A percentile compares a stretch with the other conserved stretches of the same genome.
phyloP scores from a whole-genome alignment of 371 early-diverging fungal species.

The Quaeritorhiza haematococci region DNA sequence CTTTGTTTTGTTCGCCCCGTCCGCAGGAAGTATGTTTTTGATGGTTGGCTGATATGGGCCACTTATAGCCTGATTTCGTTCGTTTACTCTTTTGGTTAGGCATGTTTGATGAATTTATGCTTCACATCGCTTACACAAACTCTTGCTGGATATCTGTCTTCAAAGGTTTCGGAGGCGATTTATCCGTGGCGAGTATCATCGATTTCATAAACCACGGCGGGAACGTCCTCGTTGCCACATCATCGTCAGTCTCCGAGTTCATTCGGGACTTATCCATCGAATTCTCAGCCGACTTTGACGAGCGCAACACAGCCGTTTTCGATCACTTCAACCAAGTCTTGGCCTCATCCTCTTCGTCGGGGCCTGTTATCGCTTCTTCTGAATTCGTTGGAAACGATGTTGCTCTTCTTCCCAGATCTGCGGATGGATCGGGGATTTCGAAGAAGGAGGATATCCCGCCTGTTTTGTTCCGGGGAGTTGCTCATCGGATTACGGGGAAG shows the following conservation, averaged over 20 bases:
- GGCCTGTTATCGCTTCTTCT: conserved; percentile 41
- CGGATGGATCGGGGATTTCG: background rate
- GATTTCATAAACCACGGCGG: conserved; percentile 88
- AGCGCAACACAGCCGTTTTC: conserved; percentile 55
- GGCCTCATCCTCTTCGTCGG: too few relatives aligned
- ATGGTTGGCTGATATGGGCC: background rate
- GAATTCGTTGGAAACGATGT: conserved; percentile 10
- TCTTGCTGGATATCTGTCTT: background rate
- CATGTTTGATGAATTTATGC: background rate
- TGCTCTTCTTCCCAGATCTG: background rate
- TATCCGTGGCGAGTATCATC: conserved; percentile 46
- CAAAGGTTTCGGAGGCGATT: conserved; percentile 24
- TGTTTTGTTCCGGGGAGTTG: conserved; percentile 73
- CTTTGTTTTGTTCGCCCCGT: conserved; percentile 59
- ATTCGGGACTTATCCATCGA: conserved; percentile 78
- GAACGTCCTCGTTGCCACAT: conserved; percentile 76
- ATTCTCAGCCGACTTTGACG: conserved; percentile 81
- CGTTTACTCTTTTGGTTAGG: background rate
- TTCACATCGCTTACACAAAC: background rate
- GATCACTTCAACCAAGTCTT: conserved; percentile 70
- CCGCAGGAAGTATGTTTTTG: conserved; percentile 46
- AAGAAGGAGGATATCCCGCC: conserved; percentile 27
- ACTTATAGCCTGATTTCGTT: background rate
- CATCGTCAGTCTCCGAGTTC: conserved; percentile 56
- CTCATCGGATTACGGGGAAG: conserved; percentile 48